phyloP scores from a whole-genome alignment of 768 basidiomycete genomes.

The Dendrothele bispora region DNA sequence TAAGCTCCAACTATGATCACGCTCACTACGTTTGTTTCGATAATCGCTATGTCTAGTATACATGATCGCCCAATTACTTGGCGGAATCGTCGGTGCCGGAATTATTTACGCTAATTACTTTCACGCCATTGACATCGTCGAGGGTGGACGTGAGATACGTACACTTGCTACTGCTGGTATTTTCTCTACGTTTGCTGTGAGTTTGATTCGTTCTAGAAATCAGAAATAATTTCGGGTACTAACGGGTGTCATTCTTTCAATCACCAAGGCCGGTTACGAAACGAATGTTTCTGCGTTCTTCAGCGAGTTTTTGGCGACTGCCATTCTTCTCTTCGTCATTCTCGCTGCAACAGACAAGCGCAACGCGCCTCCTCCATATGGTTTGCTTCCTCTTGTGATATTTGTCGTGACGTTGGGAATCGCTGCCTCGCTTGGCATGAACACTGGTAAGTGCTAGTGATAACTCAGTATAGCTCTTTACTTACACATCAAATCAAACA shows the following conservation, averaged over 20 bases:
- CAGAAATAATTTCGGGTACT: conserved; percentile 2
- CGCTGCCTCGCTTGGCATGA: conserved; percentile 56
- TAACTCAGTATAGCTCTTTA: not conserved
- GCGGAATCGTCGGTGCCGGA: conserved; percentile 60
- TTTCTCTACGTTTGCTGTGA: conserved; percentile 61
- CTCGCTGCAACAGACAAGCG: conserved; percentile 52
- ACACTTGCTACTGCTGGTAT: conserved; percentile 56
- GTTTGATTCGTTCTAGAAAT: conserved; percentile 18
- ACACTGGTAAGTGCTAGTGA: conserved; percentile 46
- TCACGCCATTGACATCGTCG: conserved; percentile 65
- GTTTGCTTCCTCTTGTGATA: conserved; percentile 55
- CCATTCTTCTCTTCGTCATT: conserved; percentile 56
- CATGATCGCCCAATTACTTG: conserved; percentile 63
- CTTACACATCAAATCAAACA: no score
- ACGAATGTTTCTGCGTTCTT: conserved; percentile 41
- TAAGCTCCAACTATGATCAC: conserved; percentile 13
- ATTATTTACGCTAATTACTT: conserved; percentile 68
- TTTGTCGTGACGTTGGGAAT: conserved; percentile 63
- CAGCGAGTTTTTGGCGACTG: conserved; percentile 59
- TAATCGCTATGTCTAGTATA: conserved; percentile 32
- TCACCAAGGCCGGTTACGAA: conserved; percentile 35
- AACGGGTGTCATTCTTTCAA: no score
- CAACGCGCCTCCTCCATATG: conserved; percentile 48
- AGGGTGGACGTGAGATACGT: conserved; percentile 54
- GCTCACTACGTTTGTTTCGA: no score